Evolutionary conservation across 2,329 filamentous ascomycete genomes (phyloP).

Genomic region (Geosmithia putterillii): DNA sequence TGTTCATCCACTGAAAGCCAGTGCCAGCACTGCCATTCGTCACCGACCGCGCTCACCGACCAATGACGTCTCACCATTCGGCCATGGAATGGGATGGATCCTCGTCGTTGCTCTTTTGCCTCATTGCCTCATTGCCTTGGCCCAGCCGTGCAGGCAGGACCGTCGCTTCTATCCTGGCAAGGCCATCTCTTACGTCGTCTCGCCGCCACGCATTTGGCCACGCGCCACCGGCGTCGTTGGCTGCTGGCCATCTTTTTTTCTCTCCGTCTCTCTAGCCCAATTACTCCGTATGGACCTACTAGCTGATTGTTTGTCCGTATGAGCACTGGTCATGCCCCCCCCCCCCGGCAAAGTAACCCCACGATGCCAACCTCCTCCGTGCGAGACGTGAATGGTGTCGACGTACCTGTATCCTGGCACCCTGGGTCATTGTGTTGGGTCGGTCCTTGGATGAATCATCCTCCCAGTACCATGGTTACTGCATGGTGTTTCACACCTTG

Average conservation of each 20-base stretch:
- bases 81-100: slow-evolving; percentile 3
- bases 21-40: slow-evolving; percentile 3
- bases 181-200: not conserved
- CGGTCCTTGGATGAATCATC: too few relatives aligned
- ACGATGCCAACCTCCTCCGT: too few relatives aligned
- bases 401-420: too few relatives aligned
- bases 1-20: not conserved
- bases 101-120: not conserved
- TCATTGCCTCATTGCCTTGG: too few relatives aligned
- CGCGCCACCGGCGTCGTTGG: not conserved
- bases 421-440: too few relatives aligned
- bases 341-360: too few relatives aligned
- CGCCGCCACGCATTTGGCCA: not conserved
- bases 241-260: not conserved
- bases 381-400: too few relatives aligned
- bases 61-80: slow-evolving; percentile 3
- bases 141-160: not conserved
- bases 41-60: not conserved
- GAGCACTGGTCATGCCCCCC: too few relatives aligned
- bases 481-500: too few relatives aligned
- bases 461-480: too few relatives aligned
- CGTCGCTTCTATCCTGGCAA: not conserved
- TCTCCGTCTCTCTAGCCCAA: not conserved
- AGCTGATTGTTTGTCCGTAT: too few relatives aligned
- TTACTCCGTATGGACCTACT: too few relatives aligned